Percentiles rank a stretch among this genome's conserved stretches.
Evolutionary conservation across 140 eudicot species (phyloP).

Genomic region (Flaveria floridana): DNA sequence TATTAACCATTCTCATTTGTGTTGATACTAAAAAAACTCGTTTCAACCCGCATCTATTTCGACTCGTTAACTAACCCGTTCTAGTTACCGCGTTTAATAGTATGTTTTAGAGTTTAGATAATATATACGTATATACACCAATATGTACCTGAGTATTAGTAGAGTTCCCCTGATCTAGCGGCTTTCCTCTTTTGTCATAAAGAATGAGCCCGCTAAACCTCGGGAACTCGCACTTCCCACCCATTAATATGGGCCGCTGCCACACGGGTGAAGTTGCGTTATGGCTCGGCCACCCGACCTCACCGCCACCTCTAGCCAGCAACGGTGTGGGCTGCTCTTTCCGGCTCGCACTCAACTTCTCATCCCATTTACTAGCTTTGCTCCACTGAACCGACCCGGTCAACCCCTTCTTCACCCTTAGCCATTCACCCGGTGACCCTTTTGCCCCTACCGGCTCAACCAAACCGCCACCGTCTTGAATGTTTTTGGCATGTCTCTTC

Average conservation of each 20-base stretch:
- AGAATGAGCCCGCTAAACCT: conserved; percentile 83
- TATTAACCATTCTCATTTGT: too few species aligned
- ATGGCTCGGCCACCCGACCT: conserved; percentile 55
- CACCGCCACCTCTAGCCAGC: conserved; percentile 42
- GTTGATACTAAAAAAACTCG: too few species aligned
- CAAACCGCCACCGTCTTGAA: conserved; percentile 30
- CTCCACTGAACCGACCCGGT: conserved; percentile 67
- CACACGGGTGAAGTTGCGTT: conserved; percentile 70
- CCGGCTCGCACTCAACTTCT: conserved; percentile 36
- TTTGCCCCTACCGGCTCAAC: conserved; percentile 17
- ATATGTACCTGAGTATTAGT: conserved; percentile 36
- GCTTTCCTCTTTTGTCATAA: conserved; percentile 69
- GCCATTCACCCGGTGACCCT: conserved; percentile 23
- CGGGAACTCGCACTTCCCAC: conserved; percentile 82
- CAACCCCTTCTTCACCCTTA: conserved; percentile 41
- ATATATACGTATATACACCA: background rate
- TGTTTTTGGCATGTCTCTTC: conserved; percentile 32
- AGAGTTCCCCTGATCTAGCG: conserved; percentile 43
- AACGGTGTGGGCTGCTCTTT: conserved; percentile 56
- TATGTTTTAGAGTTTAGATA: background rate
- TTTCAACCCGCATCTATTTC: too few species aligned
- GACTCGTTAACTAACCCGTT: too few species aligned
- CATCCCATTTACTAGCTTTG: conserved; percentile 61
- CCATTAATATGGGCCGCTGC: conserved; percentile 93
- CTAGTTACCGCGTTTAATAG: too few species aligned